These are phyloP conservation scores for Phaseolus lunatus DNA, from an alignment of 306 rosid species.

Conservation along the genomic window DNA sequence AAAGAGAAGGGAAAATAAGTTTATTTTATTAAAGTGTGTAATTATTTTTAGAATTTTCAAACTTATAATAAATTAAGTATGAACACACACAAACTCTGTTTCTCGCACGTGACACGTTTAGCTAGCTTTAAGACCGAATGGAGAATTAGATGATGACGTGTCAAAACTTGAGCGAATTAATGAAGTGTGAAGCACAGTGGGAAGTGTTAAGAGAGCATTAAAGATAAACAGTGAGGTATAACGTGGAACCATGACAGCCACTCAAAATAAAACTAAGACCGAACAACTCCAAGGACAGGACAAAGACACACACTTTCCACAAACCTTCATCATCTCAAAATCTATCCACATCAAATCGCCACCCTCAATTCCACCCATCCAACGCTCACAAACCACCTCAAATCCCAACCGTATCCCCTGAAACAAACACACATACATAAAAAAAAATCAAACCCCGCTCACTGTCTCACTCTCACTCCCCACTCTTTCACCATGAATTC, in stretches of 20 bases:
- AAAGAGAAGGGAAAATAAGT: too few species aligned
- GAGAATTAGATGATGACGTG: background rate
- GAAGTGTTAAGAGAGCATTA: background rate
- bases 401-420: conserved; percentile 73
- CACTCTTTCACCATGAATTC: conserved; percentile 63
- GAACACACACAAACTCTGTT: too few species aligned
- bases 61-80: too few species aligned
- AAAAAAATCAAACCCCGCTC: background rate
- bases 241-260: conserved; percentile 63
- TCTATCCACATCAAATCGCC: conserved; percentile 65
- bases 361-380: conserved; percentile 52
- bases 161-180: background rate
- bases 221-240: too few species aligned
- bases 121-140: too few species aligned
- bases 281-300: too few species aligned
- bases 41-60: too few species aligned
- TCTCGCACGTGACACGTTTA: too few species aligned
- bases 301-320: background rate
- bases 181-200: too few species aligned
- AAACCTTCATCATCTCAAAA: conserved; percentile 49
- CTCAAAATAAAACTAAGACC: background rate
- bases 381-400: conserved; percentile 44
- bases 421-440: background rate
- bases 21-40: too few species aligned
- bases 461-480: background rate